These are phyloP conservation scores for Cymbopogon citratus DNA, from an alignment of 176 grass and related monocot species.

Conservation along the genomic window DNA sequence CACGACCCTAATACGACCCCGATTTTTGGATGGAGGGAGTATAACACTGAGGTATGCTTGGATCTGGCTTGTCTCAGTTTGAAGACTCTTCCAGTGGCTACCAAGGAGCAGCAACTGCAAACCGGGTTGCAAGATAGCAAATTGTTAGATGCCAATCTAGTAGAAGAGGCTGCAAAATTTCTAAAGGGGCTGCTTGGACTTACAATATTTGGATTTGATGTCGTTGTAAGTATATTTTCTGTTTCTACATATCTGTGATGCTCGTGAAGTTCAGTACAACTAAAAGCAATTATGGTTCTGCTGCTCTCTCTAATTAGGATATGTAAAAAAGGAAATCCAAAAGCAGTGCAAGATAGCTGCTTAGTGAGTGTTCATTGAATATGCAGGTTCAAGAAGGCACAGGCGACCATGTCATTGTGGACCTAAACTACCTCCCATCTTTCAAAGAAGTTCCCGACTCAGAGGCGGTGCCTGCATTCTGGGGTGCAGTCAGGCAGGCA, in stretches of 20 bases:
- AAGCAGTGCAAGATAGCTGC: not conserved
- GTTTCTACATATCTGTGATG: not conserved
- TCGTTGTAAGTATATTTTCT: constrained; percentile 70
- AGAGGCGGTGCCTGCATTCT: constrained; percentile 73
- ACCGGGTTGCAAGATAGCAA: constrained; percentile 16
- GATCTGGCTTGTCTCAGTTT: constrained; percentile 45
- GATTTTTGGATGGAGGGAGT: too few relatives aligned
- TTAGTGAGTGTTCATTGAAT: not conserved
- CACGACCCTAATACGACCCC: too few relatives aligned
- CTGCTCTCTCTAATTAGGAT: not conserved
- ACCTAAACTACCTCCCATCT: constrained; percentile 87
- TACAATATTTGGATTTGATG: constrained; percentile 96
- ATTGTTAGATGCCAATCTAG: constrained; percentile 41
- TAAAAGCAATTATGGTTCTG: not conserved
- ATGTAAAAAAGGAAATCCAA: not conserved
- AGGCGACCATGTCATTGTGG: constrained; percentile 87
- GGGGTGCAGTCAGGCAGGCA: constrained; percentile 60
- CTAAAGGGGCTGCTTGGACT: constrained; percentile 65
- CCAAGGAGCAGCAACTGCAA: constrained; percentile 46
- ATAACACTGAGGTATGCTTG: not conserved
- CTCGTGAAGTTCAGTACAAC: not conserved
- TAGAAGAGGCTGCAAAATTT: constrained; percentile 56
- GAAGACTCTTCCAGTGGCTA: constrained; percentile 85
- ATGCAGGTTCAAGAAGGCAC: constrained; percentile 80
- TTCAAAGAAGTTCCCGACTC: constrained; percentile 91